Evolutionary conservation across 169 alveolate genomes (phyloP), one percentile per base, ranked within the genome.

Genomic region (Plasmodium gaboni): DNA sequence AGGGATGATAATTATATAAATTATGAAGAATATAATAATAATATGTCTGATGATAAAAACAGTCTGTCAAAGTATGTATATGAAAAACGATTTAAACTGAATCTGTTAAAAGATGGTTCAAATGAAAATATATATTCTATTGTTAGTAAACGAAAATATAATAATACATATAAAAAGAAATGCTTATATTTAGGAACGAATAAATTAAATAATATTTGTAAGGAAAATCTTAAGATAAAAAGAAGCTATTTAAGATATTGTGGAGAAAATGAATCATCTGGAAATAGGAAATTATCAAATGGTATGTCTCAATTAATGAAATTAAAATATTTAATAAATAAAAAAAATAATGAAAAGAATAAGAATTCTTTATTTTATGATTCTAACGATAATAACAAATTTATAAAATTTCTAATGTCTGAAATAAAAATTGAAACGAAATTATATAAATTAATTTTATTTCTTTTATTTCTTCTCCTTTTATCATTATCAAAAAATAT

Each of bases 341-440:
- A 53, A 22, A 69, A 32, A 42, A 38, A 44, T 53, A 53, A 22
- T 24, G n/a, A 60, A 46, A 76, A 48, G 44, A 64, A 46, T 61
- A 67, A 7, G 65, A 76, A 24, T 3, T 64, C 19, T n/a, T 55
- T 69, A 22, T 64, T 48, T 64, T 76, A n/a, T 63, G 59, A 76
- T 57, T 57, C n/a, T 68, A 51, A 83, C 15, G 38, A 67, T 57
- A 83, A 46, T 44, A 83, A 68, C 44, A 83, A 46, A 83, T 68
- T 83, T 68, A 63, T 68, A 55, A 67, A 83, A 83, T 38, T 83
- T 48, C 72, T 83, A 61, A 83, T 68, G 80, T 22, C 91, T 68
- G 91, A 83, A 67, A 68, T 83, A 50, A 83, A 83, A 48, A 83
- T 83, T 51, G 83, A 83, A 68, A 63, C 55, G 55, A 67, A 83